phyloP scores from a whole-genome alignment of 495 filamentous ascomycete species.

The Cenococcum geophilum region DNA sequence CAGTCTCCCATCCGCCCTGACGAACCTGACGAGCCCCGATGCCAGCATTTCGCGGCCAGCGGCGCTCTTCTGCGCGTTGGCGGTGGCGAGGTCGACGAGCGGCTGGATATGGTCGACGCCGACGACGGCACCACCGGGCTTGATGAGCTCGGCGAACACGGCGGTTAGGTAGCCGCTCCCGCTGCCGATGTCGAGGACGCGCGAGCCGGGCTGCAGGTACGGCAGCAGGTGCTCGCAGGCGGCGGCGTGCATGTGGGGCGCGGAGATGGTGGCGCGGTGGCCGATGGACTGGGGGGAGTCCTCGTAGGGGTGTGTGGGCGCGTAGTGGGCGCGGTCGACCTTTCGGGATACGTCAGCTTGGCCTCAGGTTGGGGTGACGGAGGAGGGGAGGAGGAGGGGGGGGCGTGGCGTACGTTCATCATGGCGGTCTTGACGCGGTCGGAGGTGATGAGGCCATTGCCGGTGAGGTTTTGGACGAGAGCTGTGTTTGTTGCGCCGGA shows the following conservation, averaged over 20 bases:
- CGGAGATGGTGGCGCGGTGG: conserved; percentile 81
- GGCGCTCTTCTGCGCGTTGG: conserved; percentile 67
- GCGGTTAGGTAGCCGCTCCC: conserved; percentile 90
- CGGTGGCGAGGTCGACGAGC: conserved; percentile 63
- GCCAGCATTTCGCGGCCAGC: conserved; percentile 59
- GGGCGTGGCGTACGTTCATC: conserved; percentile 52
- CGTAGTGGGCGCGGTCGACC: conserved; percentile 90
- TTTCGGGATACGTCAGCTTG: conserved; percentile 31
- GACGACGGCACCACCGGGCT: conserved; percentile 56
- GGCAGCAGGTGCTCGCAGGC: conserved; percentile 49
- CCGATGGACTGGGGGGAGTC: conserved; percentile 92
- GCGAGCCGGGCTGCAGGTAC: conserved; percentile 43
- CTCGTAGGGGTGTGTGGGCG: conserved; percentile 61
- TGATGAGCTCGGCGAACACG: conserved; percentile 76
- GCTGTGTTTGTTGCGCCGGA: conserved; percentile 70
- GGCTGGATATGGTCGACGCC: conserved; percentile 85
- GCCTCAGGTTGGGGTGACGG: conserved; percentile 1
- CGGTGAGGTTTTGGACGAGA: conserved; percentile 72
- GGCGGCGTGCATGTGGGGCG: conserved; percentile 94
- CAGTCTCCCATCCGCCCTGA: conserved; percentile 73
- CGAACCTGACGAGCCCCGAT: conserved; percentile 59
- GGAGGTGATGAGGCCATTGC: conserved; percentile 63
- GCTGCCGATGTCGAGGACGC: conserved; percentile 81
- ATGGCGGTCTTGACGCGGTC: conserved; percentile 71
- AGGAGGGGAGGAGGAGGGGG: conserved; percentile 5